Evolutionary conservation across 257 asterid species (phyloP), one percentile per base, ranked within the genome.

Genomic region (Voacanga thouarsii): DNA sequence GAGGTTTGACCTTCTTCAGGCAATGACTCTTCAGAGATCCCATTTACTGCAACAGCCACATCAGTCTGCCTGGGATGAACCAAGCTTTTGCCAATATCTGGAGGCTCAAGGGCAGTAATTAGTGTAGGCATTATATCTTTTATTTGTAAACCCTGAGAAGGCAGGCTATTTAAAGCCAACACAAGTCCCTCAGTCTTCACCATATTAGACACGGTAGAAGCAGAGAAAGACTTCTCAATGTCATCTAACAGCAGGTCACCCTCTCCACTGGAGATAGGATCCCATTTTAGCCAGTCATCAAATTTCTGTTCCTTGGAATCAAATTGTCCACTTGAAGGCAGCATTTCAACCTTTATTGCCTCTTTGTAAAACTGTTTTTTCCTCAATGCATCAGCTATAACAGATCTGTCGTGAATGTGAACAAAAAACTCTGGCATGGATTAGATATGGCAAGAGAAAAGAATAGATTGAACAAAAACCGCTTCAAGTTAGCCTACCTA

Each of bases 261-360:
- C 75, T 89, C 96, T n/a, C 97, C 98, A 83, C 97, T 93, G 60
- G 97, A 93, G 59, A 96, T 87, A 80, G 97, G 98, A 83, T 96
- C 97, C 97, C 98, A 93, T 37, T 86, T 88, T 76, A 89, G 92
- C 96, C 94, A 93, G 74, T 90, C 99, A 51, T 85, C 85, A 76
- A 85, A 81, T 51, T 72, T 72, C 79, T 84, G 79, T 66, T 87
- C 74, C 64, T 65, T 83, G 5, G 84, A 71, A 81, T 85, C 66
- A 65, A 33, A 51, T 72, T 84, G 86, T 64, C 74, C 86, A 53
- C 75, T 85, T 66, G 89, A 84, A 81, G 90, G 89, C 80, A 93
- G 76, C 59, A 75, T 72, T 87, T 92, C 99, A 79, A 92, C 95
- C 88, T 81, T 90, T 81, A 92, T 85, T 63, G 92, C 90, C 74